A percentile compares a stretch with the other conserved stretches of the same genome.
phyloP scores from a whole-genome alignment of 2,329 filamentous ascomycete genomes.

The Elsinoe batatas region DNA sequence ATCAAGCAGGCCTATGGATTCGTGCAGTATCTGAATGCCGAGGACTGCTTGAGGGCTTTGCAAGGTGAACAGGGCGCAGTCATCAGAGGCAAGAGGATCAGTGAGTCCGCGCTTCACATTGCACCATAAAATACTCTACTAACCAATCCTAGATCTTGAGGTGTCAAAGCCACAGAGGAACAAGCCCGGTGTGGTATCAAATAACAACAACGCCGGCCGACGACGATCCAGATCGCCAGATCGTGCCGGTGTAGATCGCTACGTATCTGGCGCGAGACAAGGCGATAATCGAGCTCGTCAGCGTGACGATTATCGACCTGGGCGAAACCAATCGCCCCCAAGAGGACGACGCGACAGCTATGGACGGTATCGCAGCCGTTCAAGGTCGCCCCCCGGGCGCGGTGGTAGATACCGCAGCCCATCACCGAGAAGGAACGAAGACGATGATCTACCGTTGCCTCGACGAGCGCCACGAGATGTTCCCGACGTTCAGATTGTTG shows the following conservation, averaged over 20 bases:
- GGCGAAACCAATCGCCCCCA: conserved; percentile 38
- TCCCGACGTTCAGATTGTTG: conserved; percentile 80
- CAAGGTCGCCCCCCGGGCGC: conserved; percentile 33
- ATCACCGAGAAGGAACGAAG: conserved; percentile 56
- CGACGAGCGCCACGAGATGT: conserved; percentile 63
- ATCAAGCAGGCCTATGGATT: conserved; percentile 97
- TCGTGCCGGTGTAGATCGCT: conserved; percentile 32
- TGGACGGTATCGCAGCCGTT: conserved; percentile 29
- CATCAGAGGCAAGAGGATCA: conserved; percentile 83
- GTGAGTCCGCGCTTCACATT: conserved; percentile 46
- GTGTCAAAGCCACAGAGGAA: conserved; percentile 71
- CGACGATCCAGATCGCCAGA: conserved; percentile 29
- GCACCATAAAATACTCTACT: neutral
- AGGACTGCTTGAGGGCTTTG: conserved; percentile 66
- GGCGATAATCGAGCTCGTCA: neutral
- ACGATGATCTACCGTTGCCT: conserved; percentile 60
- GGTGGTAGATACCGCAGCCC: conserved; percentile 24
- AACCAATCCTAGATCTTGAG: conserved; percentile 58
- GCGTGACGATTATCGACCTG: conserved; percentile 50
- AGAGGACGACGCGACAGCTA: conserved; percentile 29
- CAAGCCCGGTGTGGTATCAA: conserved; percentile 28
- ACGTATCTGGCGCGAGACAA: conserved; percentile 39
- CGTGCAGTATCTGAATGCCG: conserved; percentile 76
- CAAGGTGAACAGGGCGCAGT: conserved; percentile 68
- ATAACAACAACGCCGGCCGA: conserved; percentile 36